phyloP scores from a whole-genome alignment of 495 filamentous ascomycete genomes.

The Neurospora discreta region DNA sequence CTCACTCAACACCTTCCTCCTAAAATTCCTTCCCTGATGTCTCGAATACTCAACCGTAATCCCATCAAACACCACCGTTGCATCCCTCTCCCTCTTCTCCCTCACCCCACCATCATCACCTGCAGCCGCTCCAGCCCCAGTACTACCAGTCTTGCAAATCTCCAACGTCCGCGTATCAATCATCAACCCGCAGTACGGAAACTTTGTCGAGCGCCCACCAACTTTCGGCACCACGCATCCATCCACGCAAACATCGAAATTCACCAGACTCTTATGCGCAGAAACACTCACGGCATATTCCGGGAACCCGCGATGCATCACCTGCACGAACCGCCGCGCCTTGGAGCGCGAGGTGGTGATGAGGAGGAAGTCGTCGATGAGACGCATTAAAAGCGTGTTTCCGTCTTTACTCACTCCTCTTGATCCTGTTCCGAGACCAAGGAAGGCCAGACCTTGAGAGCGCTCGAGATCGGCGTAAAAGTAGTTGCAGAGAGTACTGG shows the following conservation, averaged over 20 bases:
- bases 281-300: slow-evolving; percentile 75
- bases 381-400: slow-evolving; percentile 59
- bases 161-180: slow-evolving; percentile 72
- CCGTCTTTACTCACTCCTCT: slow-evolving; percentile 2
- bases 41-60: slow-evolving; percentile 66
- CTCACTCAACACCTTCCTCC: slow-evolving; percentile 65
- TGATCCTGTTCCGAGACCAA: too few relatives aligned
- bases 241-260: slow-evolving; percentile 59
- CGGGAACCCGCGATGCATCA: slow-evolving; percentile 69
- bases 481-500: slow-evolving; percentile 79
- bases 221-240: too few relatives aligned
- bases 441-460: slow-evolving; percentile 48
- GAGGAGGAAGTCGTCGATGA: slow-evolving; percentile 88
- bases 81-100: slow-evolving; percentile 6
- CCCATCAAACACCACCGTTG: slow-evolving; percentile 43
- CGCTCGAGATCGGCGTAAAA: slow-evolving; percentile 84
- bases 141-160: slow-evolving; percentile 28
- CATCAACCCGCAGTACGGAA: slow-evolving; percentile 79
- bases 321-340: slow-evolving; percentile 57
- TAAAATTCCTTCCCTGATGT: slow-evolving; percentile 59
- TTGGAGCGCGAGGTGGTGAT: slow-evolving; percentile 58
- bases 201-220: too few relatives aligned
- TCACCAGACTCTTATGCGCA: slow-evolving; percentile 68
- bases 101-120: slow-evolving; percentile 11
- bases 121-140: too few relatives aligned